phyloP scores from a whole-genome alignment of 331 rosid species.

The Rosa hybrid region DNA sequence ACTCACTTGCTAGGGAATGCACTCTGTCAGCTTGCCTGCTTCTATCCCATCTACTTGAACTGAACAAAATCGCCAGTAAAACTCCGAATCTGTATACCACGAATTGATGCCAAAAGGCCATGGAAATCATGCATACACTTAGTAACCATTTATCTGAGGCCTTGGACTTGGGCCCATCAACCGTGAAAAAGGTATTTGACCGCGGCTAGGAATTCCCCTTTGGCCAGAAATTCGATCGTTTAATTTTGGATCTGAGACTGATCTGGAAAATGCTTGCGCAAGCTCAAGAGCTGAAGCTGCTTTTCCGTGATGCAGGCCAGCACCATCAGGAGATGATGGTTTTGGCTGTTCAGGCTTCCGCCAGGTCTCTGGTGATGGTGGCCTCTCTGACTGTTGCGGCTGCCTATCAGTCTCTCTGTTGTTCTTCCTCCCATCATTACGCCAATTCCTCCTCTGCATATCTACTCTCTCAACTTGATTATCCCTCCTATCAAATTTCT shows the following conservation, averaged over 20 bases:
- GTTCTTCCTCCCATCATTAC: slow-evolving; percentile 54
- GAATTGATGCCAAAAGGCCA: not conserved
- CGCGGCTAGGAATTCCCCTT: slow-evolving; percentile 54
- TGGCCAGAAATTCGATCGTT: slow-evolving; percentile 53
- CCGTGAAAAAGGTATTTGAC: slow-evolving; percentile 84
- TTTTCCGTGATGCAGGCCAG: slow-evolving; percentile 55
- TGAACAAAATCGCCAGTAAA: not conserved
- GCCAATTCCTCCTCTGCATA: slow-evolving; percentile 74
- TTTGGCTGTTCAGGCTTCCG: slow-evolving; percentile 85
- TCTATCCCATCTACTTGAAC: slow-evolving; percentile 1
- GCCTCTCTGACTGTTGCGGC: slow-evolving; percentile 62
- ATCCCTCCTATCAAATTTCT: slow-evolving; percentile 66
- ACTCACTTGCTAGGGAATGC: not conserved
- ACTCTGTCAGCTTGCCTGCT: not conserved
- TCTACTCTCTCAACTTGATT: slow-evolving; percentile 57
- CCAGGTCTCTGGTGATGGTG: slow-evolving; percentile 91
- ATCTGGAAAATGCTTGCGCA: slow-evolving; percentile 92
- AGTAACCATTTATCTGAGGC: slow-evolving; percentile 95
- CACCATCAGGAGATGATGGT: slow-evolving; percentile 42
- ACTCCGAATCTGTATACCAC: slow-evolving; percentile 14
- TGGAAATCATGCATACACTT: slow-evolving; percentile 6
- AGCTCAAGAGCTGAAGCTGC: slow-evolving; percentile 94
- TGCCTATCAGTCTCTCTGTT: slow-evolving; percentile 57
- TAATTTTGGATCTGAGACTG: slow-evolving; percentile 71
- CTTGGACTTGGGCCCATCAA: slow-evolving; percentile 78